Base-by-base conservation (phyloP, 352 stramenopile genomes). In the Globisporangium rhizosaccharum region DNA sequence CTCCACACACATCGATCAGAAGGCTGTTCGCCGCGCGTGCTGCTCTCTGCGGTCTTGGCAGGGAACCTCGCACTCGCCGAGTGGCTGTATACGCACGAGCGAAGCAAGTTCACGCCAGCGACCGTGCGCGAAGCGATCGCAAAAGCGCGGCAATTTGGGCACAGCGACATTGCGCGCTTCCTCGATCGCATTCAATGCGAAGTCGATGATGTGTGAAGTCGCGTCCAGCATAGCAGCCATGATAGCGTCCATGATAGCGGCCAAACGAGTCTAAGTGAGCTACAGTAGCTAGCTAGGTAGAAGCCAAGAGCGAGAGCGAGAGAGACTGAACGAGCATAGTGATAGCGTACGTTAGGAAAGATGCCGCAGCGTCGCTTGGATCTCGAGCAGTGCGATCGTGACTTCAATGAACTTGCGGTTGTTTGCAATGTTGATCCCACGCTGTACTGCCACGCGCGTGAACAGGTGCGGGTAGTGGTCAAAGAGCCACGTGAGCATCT, bases 401-500 rank as follows among this genome's bases (percentile, higher is more conserved):
- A 54, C 51, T 48, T 67, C 55, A 20, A 70, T 66, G 30, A 68
- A 65, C 39, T 49, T 53, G 47, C 64, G 57, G 46, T 57, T 55
- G 25, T 68, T 71, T 2, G 57, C 62, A 11, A 70, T 51, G 45
- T 70, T 36, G 39, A 58, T 47, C 49, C 30, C 58, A 37, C 58
- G 51, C 42, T 49, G 28, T 15, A 63, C 53, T 11, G 51, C 48
- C n/a, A 53, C 52, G 18, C 36, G 44, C 20, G 49, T 62, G 58
- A 68, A 68, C 44, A 63, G 30, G 52, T 26, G 26, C 18, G 23
- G 58, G 30, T 59, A 70, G 37, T 64, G 61, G 33, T 53, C 52
- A 53, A 48, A 62, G 37, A 73, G 52, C 58, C 61, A 63, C 44
- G 44, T 26, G 50, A 65, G 52, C 60, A 68, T 70, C 50, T 56